Base-by-base conservation (phyloP, 192 early-diverging fungal genomes). In the Backusella morwellensis region DNA sequence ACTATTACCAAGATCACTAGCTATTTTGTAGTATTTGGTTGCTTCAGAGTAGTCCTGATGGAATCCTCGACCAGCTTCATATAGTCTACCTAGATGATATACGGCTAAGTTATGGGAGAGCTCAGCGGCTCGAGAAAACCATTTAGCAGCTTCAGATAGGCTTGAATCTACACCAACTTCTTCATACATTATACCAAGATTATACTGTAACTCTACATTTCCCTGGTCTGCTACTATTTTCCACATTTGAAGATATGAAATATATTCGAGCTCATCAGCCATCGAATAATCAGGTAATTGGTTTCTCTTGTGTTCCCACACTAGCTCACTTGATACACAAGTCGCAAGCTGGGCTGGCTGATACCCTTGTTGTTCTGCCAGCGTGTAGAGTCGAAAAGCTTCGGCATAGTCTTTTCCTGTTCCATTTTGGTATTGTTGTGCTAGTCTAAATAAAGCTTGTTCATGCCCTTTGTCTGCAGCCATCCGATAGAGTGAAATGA, bases 31-130 rank as follows among this genome's bases (percentile, higher is more conserved):
- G 19, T 21, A 21, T 6, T 54, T 8, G 6, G 7, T 54, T 54
- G 52, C 52, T 54, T 19, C 0, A 0, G 1, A n/a, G 23, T 52
- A n/a, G 7, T 54, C 52, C 6, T 54, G 52, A 6, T n/a, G 1
- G 19, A 54, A n/a, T 7, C 52, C 52, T 21, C 6, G 6, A n/a
- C n/a, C 52, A 8, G 19, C 0, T 5, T 54, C 52, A 0, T 54
- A 54, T n/a, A 54, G 19, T 54, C 52, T 0, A 1, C 52, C 52
- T 6, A 54, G 19, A 7, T 19, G 52, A n/a, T 54, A 54, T 6
- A 54, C 0, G 0, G 52, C 6, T 7, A 8, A 21, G 9, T 0
- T 7, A 23, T 54, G 21, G 8, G 17, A n/a, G 0, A 0, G 0
- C 0, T 2, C 1, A n/a, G 52, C 0, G 1, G 52, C 52, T 8